Evolutionary conservation across 345 rosid species (phyloP).

Genomic region (Cardamine occulta): DNA sequence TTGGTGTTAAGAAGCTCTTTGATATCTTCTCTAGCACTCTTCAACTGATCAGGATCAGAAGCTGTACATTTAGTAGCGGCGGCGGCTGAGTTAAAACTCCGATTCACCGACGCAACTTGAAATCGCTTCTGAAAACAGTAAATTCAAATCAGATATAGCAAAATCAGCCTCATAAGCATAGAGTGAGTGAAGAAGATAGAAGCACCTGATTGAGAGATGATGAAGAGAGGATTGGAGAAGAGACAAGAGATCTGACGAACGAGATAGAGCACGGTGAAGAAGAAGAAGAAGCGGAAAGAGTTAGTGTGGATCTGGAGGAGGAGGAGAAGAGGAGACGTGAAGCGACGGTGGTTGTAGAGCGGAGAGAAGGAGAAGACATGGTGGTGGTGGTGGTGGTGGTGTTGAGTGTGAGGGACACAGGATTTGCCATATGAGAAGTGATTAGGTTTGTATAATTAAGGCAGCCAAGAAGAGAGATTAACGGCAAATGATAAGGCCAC

Average conservation of each 20-base stretch:
- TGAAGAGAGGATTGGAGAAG: conserved; percentile 50
- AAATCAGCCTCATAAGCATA: neutral
- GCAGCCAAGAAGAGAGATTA: neutral
- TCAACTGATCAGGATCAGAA: conserved; percentile 81
- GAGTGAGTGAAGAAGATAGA: neutral
- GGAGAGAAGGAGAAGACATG: conserved; percentile 60
- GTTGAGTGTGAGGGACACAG: conserved; percentile 26
- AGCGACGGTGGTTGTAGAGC: conserved; percentile 46
- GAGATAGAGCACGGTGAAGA: conserved; percentile 43
- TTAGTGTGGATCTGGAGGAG: conserved; percentile 44
- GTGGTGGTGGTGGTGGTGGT: conserved; percentile 5
- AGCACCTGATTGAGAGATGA: conserved; percentile 56
- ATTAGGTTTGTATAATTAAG: neutral
- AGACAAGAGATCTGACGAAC: conserved; percentile 60
- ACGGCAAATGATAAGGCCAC: neutral
- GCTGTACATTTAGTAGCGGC: conserved; percentile 57
- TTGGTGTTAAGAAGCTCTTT: conserved; percentile 71
- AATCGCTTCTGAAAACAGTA: conserved; percentile 47
- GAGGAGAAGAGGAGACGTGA: conserved; percentile 55
- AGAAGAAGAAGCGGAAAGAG: conserved; percentile 20
- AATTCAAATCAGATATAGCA: neutral
- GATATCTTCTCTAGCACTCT: conserved; percentile 85
- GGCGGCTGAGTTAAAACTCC: conserved; percentile 51
- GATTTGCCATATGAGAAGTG: conserved; percentile 28
- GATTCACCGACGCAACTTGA: conserved; percentile 40